Evolutionary conservation across 176 grass and related monocot species (phyloP).

Genomic region (Eremochloa ophiuroides): DNA sequence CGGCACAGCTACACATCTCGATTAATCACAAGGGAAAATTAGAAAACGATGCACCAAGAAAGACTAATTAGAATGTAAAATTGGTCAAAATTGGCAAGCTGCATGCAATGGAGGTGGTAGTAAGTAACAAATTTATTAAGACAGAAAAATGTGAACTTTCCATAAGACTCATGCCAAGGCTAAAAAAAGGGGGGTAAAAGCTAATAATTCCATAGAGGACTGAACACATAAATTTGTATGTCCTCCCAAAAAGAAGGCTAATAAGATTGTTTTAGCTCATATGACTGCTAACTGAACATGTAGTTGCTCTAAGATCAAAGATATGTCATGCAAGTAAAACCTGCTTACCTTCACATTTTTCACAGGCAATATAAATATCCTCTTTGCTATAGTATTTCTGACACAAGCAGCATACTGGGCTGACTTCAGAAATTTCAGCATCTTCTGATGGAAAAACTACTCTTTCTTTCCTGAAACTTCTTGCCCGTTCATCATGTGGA

Average conservation of each 20-base stretch:
- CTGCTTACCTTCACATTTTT: conserved; percentile 77
- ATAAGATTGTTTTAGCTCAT: neutral
- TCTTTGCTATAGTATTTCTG: conserved; percentile 54
- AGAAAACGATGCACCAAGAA: neutral
- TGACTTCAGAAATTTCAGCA: conserved; percentile 32
- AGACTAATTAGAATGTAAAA: neutral
- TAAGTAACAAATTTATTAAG: no score
- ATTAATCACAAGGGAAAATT: neutral
- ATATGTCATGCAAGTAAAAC: conserved; percentile 22
- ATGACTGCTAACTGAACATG: neutral
- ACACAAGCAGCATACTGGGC: conserved; percentile 71
- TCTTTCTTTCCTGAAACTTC: conserved; percentile 64
- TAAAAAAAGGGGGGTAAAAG: neutral
- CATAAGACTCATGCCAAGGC: neutral
- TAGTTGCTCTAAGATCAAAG: conserved; percentile 4
- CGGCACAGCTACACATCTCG: neutral
- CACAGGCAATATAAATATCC: conserved; percentile 77
- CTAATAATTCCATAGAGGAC: neutral
- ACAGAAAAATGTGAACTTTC: neutral
- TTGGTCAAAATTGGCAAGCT: neutral
- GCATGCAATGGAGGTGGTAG: neutral
- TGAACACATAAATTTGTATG: neutral
- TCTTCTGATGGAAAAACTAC: conserved; percentile 65
- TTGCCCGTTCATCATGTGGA: conserved; percentile 59
- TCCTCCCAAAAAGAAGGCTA: neutral